Evolutionary conservation across 257 asterid genomes (phyloP).

Genomic region (Euphrasia confusa): DNA sequence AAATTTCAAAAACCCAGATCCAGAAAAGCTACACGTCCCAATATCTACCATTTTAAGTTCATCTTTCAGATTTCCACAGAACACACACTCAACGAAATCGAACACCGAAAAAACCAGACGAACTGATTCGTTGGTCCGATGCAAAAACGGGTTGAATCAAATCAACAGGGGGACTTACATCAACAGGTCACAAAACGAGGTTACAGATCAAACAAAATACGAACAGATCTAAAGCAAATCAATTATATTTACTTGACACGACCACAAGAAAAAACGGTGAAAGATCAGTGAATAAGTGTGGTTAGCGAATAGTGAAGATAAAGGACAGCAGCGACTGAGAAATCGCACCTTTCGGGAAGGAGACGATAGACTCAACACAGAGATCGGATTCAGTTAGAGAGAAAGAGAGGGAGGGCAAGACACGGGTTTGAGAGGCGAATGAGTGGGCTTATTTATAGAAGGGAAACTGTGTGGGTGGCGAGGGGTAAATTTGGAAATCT

Average conservation of each 20-base stretch:
- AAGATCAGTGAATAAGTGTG: not conserved
- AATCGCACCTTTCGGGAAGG: slow-evolving; percentile 39
- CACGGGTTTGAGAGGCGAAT: slow-evolving; percentile 31
- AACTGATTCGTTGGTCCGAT: not conserved
- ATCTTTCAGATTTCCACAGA: not conserved
- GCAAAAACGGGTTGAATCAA: not conserved
- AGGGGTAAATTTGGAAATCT: slow-evolving; percentile 33
- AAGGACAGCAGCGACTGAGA: slow-evolving; percentile 7
- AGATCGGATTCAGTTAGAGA: slow-evolving; percentile 25
- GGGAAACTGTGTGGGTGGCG: slow-evolving; percentile 6
- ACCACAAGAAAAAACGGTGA: not conserved
- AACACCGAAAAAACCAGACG: not conserved
- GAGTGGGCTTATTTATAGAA: slow-evolving; percentile 40
- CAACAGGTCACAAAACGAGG: slow-evolving; percentile 21
- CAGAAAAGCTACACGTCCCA: slow-evolving; percentile 1
- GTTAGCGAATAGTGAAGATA: not conserved
- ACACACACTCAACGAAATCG: not conserved
- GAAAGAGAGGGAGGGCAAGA: slow-evolving; percentile 26
- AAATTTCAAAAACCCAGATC: slow-evolving; percentile 35
- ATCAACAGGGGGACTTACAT: not conserved
- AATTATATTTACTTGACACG: not conserved
- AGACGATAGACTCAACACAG: not conserved
- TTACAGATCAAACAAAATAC: slow-evolving; percentile 20
- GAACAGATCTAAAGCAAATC: slow-evolving; percentile 31
- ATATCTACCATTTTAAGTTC: not conserved